These are phyloP conservation scores for Eucalyptus pauciflora DNA, from an alignment of 345 rosid species.

Conservation along the genomic window DNA sequence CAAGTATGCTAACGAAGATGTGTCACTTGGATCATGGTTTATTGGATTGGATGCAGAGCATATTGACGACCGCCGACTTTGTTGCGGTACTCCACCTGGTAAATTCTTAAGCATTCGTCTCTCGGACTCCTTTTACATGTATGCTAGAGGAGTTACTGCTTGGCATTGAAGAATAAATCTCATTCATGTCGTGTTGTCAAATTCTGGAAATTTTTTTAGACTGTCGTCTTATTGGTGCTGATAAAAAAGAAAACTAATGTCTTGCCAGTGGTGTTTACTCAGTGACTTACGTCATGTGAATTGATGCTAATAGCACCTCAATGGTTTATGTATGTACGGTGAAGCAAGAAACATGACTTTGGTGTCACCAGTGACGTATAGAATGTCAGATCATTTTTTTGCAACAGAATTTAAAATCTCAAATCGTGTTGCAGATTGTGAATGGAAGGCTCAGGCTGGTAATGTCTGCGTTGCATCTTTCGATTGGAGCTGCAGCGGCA, in stretches of 20 bases:
- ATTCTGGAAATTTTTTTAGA: neutral
- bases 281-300: neutral
- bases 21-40: conserved; percentile 94
- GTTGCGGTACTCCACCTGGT: conserved; percentile 98
- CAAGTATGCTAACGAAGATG: conserved; percentile 87
- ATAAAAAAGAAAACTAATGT: neutral
- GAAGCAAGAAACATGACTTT: neutral
- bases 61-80: conserved; percentile 90
- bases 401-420: neutral
- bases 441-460: conserved; percentile 97
- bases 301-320: neutral
- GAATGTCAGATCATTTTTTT: neutral
- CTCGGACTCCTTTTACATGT: no score
- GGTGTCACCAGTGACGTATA: neutral
- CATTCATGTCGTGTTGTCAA: neutral
- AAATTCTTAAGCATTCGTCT: neutral
- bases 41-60: conserved; percentile 93
- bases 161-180: neutral
- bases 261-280: neutral
- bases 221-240: neutral
- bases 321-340: neutral
- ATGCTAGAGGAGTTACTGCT: neutral
- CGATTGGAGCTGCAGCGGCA: conserved; percentile 87
- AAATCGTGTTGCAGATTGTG: conserved; percentile 40
- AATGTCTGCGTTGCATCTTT: conserved; percentile 83